phyloP scores from a whole-genome alignment of 495 filamentous ascomycete species.

The Evansstolkia leycettana region DNA sequence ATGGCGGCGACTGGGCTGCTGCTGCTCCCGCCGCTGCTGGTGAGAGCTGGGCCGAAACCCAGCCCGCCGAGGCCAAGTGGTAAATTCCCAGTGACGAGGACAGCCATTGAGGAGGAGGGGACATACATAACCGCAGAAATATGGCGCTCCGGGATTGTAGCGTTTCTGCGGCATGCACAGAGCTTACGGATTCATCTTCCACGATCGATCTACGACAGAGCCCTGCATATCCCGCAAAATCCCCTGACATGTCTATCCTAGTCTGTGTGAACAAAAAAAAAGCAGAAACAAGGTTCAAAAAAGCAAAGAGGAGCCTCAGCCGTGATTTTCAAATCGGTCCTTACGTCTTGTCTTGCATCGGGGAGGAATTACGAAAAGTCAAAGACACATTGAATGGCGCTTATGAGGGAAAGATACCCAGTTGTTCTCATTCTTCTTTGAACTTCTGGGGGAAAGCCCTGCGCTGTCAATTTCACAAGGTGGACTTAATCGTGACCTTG shows the following conservation, averaged over 20 bases:
- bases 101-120: slow-evolving; percentile 20
- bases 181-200: slow-evolving; percentile 5
- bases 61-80: slow-evolving; percentile 47
- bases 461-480: slow-evolving; percentile 52
- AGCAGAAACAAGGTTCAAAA: slow-evolving; percentile 9
- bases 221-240: slow-evolving; percentile 14
- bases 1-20: slow-evolving; percentile 61
- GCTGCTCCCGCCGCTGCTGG: slow-evolving; percentile 39
- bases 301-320: not conserved
- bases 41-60: slow-evolving; percentile 58
- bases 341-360: slow-evolving; percentile 18
- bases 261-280: slow-evolving; percentile 25
- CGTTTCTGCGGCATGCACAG: slow-evolving; percentile 5
- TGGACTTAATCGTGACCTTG: slow-evolving; percentile 51
- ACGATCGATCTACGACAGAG: slow-evolving; percentile 12
- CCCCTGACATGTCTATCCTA: slow-evolving; percentile 39
- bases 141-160: slow-evolving; percentile 20
- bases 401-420: slow-evolving; percentile 98
- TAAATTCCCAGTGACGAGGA: slow-evolving; percentile 36
- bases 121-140: slow-evolving; percentile 12
- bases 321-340: slow-evolving; percentile 10
- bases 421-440: slow-evolving; percentile 29
- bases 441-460: slow-evolving; percentile 83
- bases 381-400: slow-evolving; percentile 52
- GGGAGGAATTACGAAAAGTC: slow-evolving; percentile 27